Evolutionary conservation across 345 rosid species (phyloP).

Genomic region (Gossypium stocksii): DNA sequence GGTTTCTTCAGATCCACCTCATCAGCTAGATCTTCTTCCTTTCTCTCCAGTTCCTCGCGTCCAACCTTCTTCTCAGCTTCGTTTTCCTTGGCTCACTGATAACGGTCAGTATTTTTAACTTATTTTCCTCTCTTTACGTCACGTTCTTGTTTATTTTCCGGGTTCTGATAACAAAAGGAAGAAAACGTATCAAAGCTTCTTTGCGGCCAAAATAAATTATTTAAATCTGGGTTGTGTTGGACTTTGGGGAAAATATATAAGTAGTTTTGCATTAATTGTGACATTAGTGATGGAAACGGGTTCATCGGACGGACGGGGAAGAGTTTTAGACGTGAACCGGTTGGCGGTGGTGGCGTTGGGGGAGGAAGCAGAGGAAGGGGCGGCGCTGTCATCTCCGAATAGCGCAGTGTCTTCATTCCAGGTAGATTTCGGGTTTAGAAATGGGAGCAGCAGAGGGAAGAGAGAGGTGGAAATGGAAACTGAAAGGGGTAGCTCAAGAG

Average conservation of each 20-base stretch:
- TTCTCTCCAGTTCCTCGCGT: conserved; percentile 47
- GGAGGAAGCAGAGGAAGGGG: conserved; percentile 51
- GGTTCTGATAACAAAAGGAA: background rate
- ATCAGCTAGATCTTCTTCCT: conserved; percentile 71
- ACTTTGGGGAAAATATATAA: background rate
- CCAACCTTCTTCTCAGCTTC: conserved; percentile 41
- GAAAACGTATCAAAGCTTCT: background rate
- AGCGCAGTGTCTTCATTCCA: conserved; percentile 80
- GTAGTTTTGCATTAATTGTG: background rate
- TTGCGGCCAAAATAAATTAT: background rate
- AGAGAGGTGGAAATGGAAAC: conserved; percentile 46
- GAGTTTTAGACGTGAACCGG: conserved; percentile 49
- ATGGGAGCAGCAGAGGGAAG: conserved; percentile 35
- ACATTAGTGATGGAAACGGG: conserved; percentile 39
- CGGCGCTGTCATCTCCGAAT: conserved; percentile 65
- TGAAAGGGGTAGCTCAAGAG: conserved; percentile 62
- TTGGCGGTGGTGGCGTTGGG: conserved; percentile 18
- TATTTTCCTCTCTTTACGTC: background rate
- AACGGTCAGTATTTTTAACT: conserved; percentile 33
- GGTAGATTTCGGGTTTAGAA: conserved; percentile 67
- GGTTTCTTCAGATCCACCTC: conserved; percentile 47
- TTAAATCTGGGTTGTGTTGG: background rate
- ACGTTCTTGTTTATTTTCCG: background rate
- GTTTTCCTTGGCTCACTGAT: conserved; percentile 67
- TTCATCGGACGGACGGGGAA: conserved; percentile 28